Evolutionary conservation across 345 rosid genomes (phyloP), one percentile per base, ranked within the genome.

Genomic region (Ceriops tagal): DNA sequence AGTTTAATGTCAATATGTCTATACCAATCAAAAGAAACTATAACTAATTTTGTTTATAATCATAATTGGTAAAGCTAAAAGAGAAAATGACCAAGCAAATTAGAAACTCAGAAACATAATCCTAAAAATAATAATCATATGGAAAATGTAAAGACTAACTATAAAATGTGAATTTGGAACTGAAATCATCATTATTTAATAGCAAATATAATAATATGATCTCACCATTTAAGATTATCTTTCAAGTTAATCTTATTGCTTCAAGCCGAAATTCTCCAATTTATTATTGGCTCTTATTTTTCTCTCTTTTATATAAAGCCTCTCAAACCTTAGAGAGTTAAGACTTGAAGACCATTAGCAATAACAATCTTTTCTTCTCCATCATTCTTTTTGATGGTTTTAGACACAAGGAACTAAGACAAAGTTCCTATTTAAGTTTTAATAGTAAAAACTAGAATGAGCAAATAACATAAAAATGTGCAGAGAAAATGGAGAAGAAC

Each of bases 251-350:
- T 73, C 69, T 87, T 93, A 62, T 81, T 79, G 13, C 71, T 71
- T 61, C 74, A 56, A 31, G 80, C 69, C 26, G 93, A 90, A 65
- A 86, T 75, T 76, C 79, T 78, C 87, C 86, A 89, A 21, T 87
- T 83, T 79, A 66, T 77, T 85, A 86, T 67, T 58, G 88, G 75
- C 24, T 79, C 78, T 63, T 84, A 76, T 24, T 24, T 62, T 62
- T 79, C 75, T 55, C 78, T 24, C 53, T 70, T 76, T 62, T 73
- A 16, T 82, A 83, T 70, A 52, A 59, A 72, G 53, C 78, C 18
- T 82, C 92, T 96, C 96, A 92, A n/a, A 93, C 87, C 78, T 90
- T 96, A 3, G 93, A 90, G 10, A 92, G 79, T 69, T 92, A 92
- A 24, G 96, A 92, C 74, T 96, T 89, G 5, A 77, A 37, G 62